A percentile compares a stretch with the other conserved stretches of the same genome.
Evolutionary conservation across 305 asterid genomes (phyloP).

Genomic region (Andrographis paniculata): DNA sequence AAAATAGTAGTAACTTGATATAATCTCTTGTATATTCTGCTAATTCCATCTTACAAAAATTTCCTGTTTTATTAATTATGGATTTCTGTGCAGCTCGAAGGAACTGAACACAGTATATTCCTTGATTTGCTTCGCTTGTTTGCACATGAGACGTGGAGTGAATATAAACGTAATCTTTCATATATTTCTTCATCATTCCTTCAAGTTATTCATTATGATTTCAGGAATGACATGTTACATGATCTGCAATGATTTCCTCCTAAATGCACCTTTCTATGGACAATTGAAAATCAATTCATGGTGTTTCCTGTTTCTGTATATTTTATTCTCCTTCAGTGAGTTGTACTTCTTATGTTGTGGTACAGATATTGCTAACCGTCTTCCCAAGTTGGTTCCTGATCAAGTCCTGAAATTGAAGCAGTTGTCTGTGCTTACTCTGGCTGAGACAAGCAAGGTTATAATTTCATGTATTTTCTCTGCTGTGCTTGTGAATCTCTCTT

Average conservation of each 20-base stretch:
- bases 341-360: conserved; percentile 14
- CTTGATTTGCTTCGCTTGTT: conserved; percentile 77
- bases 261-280: neutral
- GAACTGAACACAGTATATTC: conserved; percentile 45
- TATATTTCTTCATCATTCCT: conserved; percentile 10
- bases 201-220: conserved; percentile 5
- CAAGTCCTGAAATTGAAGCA: conserved; percentile 96
- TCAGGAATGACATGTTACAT: neutral
- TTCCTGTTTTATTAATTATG: neutral
- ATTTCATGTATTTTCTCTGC: conserved; percentile 7
- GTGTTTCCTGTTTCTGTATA: too few species aligned
- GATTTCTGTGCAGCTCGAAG: conserved; percentile 63
- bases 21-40: too few species aligned
- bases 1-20: too few species aligned
- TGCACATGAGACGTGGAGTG: conserved; percentile 95
- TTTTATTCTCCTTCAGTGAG: neutral
- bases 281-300: too few species aligned
- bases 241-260: neutral
- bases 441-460: conserved; percentile 92
- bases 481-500: conserved; percentile 4
- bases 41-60: too few species aligned
- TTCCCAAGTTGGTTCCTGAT: conserved; percentile 77
- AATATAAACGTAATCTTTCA: conserved; percentile 61
- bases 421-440: conserved; percentile 86
- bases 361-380: conserved; percentile 50